Evolutionary conservation across 176 grass and related monocot genomes (phyloP).

Genomic region (Carex cristatella): DNA sequence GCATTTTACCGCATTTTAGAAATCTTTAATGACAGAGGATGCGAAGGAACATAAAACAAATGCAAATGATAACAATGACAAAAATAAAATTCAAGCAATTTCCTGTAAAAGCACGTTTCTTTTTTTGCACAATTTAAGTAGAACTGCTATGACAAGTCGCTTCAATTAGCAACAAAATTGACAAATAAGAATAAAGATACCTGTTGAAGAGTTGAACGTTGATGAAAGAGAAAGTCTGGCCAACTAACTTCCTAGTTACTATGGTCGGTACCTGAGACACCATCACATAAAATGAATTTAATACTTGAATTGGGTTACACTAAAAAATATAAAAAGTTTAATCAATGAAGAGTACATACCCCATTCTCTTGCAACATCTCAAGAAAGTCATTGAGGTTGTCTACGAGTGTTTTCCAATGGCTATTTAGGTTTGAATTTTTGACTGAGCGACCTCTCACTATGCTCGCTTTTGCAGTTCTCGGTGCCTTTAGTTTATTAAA

Average conservation of each 20-base stretch:
- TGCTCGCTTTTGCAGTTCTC: slow-evolving; percentile 68
- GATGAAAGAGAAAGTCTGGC: slow-evolving; percentile 72
- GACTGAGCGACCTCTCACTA: slow-evolving; percentile 40
- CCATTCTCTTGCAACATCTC: slow-evolving; percentile 78
- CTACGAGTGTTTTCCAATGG: slow-evolving; percentile 63
- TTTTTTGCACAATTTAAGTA: background rate
- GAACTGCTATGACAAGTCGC: background rate
- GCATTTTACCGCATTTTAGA: background rate
- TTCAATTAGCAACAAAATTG: background rate
- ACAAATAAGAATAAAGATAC: slow-evolving; percentile 27
- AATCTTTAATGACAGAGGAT: slow-evolving; percentile 4
- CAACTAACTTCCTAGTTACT: slow-evolving; percentile 64
- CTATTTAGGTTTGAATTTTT: slow-evolving; percentile 50
- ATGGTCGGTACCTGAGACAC: slow-evolving; percentile 59
- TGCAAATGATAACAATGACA: background rate
- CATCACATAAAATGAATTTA: background rate
- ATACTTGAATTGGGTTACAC: slow-evolving; percentile 9
- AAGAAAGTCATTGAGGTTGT: slow-evolving; percentile 63
- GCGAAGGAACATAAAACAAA: slow-evolving; percentile 3
- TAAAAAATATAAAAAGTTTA: background rate
- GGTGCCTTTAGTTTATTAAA: slow-evolving; percentile 26
- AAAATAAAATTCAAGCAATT: background rate
- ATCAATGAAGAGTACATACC: slow-evolving; percentile 41
- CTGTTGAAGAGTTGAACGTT: slow-evolving; percentile 95
- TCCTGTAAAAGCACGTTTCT: background rate